A percentile compares a stretch with the other conserved stretches of the same genome.
Conservation (phyloP, 2,329 filamentous ascomycete genomes). For the Microcyclospora tardicrescens region DNA sequence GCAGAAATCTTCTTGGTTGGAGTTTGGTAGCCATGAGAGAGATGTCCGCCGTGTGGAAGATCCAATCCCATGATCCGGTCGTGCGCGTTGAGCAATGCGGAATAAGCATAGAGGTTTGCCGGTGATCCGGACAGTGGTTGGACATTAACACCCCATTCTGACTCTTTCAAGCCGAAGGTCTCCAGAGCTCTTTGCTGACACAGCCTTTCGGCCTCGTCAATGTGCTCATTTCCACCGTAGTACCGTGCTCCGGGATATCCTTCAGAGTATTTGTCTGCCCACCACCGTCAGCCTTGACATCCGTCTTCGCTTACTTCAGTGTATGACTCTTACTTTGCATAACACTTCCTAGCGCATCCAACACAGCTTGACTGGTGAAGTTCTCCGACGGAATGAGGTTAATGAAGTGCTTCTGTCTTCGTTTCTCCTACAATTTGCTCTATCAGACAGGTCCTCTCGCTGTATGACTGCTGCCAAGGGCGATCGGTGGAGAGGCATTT, state of each 20-base stretch:
- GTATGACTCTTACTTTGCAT: constrained; percentile 63
- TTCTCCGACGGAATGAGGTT: constrained; percentile 94
- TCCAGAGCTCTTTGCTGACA: constrained; percentile 85
- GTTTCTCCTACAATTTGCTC: constrained; percentile 59
- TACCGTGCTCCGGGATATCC: constrained; percentile 93
- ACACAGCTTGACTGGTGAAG: constrained; percentile 83
- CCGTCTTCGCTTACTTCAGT: not conserved
- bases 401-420: constrained; percentile 93
- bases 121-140: constrained; percentile 63
- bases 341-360: constrained; percentile 81
- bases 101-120: constrained; percentile 96
- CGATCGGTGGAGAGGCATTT: not conserved
- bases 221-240: constrained; percentile 94
- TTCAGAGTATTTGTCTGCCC: constrained; percentile 84
- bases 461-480: not conserved
- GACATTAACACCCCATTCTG: constrained; percentile 95
- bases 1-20: constrained; percentile 96
- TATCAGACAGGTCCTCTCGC: constrained; percentile 4
- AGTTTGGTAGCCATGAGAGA: constrained; percentile 96
- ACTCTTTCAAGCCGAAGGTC: constrained; percentile 68
- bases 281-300: not conserved
- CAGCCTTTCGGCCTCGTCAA: constrained; percentile 76
- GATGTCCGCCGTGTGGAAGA: constrained; percentile 83
- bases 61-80: constrained; percentile 95
- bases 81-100: constrained; percentile 90